These are phyloP conservation scores for Elsinoe necatrix DNA, from an alignment of 2,329 filamentous ascomycete genomes.

Conservation along the genomic window DNA sequence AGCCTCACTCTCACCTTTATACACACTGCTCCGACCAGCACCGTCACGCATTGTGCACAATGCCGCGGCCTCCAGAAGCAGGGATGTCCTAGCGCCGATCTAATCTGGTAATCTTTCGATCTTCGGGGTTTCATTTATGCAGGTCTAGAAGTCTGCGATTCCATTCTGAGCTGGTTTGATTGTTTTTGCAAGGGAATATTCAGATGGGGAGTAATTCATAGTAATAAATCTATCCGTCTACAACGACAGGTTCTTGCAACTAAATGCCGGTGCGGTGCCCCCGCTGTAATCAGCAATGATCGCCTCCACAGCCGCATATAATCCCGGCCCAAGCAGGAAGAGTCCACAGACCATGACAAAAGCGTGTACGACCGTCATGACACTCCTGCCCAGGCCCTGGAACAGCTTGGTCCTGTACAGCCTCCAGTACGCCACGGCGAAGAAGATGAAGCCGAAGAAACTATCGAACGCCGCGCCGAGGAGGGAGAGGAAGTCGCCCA, in stretches of 20 bases:
- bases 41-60: not conserved
- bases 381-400: slow-evolving; percentile 27
- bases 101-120: not conserved
- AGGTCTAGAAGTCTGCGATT: too few relatives aligned
- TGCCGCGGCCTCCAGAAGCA: slow-evolving; percentile 1
- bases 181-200: not conserved
- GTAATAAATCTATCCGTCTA: slow-evolving; percentile 22
- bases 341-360: slow-evolving; percentile 40
- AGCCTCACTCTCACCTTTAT: not conserved
- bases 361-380: slow-evolving; percentile 39
- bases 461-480: slow-evolving; percentile 42
- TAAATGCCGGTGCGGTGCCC: slow-evolving; percentile 39
- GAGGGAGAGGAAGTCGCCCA: slow-evolving; percentile 44
- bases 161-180: too few relatives aligned
- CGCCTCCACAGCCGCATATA: slow-evolving; percentile 46
- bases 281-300: slow-evolving; percentile 45
- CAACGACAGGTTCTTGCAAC: slow-evolving; percentile 42
- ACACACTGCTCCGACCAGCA: not conserved
- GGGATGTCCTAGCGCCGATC: not conserved
- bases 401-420: slow-evolving; percentile 37
- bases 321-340: slow-evolving; percentile 43
- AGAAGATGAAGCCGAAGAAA: slow-evolving; percentile 46
- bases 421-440: slow-evolving; percentile 43
- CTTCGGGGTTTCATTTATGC: not conserved
- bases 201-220: not conserved